phyloP scores from a whole-genome alignment of 352 stramenopile genomes.

The Pythium rhizo-oryzae region DNA sequence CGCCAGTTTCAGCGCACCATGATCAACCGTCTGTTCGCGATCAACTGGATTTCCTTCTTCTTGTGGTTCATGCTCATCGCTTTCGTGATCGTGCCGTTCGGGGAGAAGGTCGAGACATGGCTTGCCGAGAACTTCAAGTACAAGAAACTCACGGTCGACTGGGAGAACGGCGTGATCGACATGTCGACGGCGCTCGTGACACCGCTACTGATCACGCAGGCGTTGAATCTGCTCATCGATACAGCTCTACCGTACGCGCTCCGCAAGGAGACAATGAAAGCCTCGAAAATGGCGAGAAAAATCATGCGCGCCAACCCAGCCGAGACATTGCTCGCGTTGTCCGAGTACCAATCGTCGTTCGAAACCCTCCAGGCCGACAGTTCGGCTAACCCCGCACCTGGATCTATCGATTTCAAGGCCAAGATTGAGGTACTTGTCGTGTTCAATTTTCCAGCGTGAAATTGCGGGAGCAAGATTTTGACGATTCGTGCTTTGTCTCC shows the following conservation, averaged over 20 bases:
- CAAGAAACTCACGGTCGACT: slow-evolving; percentile 81
- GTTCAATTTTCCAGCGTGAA: background rate
- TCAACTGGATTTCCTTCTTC: slow-evolving; percentile 92
- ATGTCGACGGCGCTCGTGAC: slow-evolving; percentile 89
- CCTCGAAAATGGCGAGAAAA: slow-evolving; percentile 76
- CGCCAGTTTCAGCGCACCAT: slow-evolving; percentile 84
- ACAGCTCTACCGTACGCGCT: slow-evolving; percentile 72
- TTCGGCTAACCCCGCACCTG: slow-evolving; percentile 25
- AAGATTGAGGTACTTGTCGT: slow-evolving; percentile 92
- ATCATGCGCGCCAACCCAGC: slow-evolving; percentile 83
- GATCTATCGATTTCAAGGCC: slow-evolving; percentile 66
- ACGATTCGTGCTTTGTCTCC: background rate
- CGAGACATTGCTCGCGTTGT: slow-evolving; percentile 79
- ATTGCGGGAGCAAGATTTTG: background rate
- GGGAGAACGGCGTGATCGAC: slow-evolving; percentile 85
- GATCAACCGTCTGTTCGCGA: slow-evolving; percentile 85
- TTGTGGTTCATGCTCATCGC: slow-evolving; percentile 90
- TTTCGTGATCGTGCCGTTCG: slow-evolving; percentile 88
- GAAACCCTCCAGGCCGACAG: slow-evolving; percentile 55
- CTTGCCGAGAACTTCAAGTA: slow-evolving; percentile 78
- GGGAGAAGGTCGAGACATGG: slow-evolving; percentile 78
- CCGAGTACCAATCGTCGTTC: slow-evolving; percentile 83
- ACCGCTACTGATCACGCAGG: slow-evolving; percentile 82
- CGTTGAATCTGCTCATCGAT: slow-evolving; percentile 85
- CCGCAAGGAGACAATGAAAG: slow-evolving; percentile 62